phyloP scores from a whole-genome alignment of 129 eudicot genomes.

The Dittrichia graveolens region DNA sequence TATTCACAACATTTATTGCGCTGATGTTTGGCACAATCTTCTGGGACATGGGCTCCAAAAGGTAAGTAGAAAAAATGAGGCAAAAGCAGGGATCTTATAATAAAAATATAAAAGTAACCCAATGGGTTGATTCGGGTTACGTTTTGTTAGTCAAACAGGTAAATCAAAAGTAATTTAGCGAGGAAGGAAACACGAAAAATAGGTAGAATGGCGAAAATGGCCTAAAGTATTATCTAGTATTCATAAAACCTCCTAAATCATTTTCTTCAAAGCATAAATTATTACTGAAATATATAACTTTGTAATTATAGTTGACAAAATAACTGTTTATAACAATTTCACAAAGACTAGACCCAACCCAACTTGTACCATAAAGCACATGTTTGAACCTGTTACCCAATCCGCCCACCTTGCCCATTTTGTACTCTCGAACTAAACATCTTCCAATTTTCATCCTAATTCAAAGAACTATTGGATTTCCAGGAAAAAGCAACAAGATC shows the following conservation, averaged over 20 bases:
- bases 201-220: no score
- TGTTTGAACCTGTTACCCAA: not conserved
- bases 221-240: not conserved
- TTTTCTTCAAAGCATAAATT: not conserved
- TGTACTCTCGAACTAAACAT: not conserved
- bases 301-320: not conserved
- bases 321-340: not conserved
- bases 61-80: constrained; percentile 34
- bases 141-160: not conserved
- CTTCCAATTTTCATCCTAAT: not conserved
- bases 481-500: constrained; percentile 56
- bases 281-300: not conserved
- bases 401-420: not conserved
- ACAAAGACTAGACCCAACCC: not conserved
- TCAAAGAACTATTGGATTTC: not conserved
- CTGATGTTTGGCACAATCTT: constrained; percentile 77
- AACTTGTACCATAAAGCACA: no score
- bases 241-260: not conserved
- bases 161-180: not conserved
- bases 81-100: not conserved
- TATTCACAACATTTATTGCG: constrained; percentile 71
- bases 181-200: no score
- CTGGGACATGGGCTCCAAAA: constrained; percentile 75
- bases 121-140: not conserved
- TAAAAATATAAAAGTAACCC: not conserved